phyloP scores from a whole-genome alignment of 1,284 basidiomycete species.

The Marasmius tenuissimus region DNA sequence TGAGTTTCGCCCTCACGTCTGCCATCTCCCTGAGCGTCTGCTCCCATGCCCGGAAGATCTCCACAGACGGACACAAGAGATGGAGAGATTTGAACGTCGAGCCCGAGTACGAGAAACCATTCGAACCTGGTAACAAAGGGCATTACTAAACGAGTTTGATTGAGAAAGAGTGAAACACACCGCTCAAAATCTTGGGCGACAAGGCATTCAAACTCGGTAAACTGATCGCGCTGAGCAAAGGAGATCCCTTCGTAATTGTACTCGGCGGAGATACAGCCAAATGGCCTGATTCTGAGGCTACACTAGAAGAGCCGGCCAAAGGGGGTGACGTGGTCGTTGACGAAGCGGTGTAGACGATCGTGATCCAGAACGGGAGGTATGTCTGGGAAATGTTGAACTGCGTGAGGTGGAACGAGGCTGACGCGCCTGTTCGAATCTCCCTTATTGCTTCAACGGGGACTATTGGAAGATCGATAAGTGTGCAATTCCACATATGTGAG shows the following conservation, averaged over 20 bases:
- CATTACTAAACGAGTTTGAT: background rate
- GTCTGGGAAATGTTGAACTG: constrained; percentile 68
- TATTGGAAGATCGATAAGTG: constrained; percentile 25
- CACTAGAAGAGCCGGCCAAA: background rate
- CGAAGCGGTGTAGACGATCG: constrained; percentile 59
- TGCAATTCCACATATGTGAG: background rate
- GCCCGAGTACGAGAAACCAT: constrained; percentile 45
- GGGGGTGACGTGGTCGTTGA: background rate
- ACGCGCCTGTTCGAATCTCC: constrained; percentile 81
- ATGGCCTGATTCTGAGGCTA: background rate
- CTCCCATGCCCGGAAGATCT: constrained; percentile 72
- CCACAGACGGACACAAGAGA: constrained; percentile 75
- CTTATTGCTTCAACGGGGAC: constrained; percentile 91
- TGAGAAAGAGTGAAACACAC: background rate
- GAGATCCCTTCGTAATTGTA: background rate
- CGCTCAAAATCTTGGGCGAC: background rate
- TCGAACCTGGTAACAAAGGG: background rate
- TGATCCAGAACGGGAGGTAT: constrained; percentile 73
- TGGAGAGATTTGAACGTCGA: constrained; percentile 91
- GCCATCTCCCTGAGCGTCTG: constrained; percentile 58
- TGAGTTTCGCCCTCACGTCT: constrained; percentile 65
- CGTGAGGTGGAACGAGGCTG: constrained; percentile 77
- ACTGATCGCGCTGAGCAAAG: background rate
- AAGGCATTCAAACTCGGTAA: background rate
- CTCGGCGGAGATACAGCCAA: background rate